These are phyloP conservation scores for Xylaria sp. DNA, from an alignment of 2,329 filamentous ascomycete species.

Conservation along the genomic window DNA sequence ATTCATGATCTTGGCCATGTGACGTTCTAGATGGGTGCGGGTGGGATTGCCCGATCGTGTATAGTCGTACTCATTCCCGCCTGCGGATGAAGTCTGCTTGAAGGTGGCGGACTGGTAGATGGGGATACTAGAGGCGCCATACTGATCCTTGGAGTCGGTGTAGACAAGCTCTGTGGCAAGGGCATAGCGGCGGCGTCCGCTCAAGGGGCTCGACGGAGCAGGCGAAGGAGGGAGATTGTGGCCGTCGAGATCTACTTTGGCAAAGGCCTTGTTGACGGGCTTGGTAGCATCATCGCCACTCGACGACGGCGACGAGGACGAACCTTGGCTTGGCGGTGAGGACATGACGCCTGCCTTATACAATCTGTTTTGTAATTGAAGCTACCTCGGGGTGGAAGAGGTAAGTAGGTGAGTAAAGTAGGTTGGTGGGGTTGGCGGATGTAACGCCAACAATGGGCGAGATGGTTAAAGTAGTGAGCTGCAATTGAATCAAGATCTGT, in stretches of 20 bases:
- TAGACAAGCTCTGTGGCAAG: slow-evolving; percentile 96
- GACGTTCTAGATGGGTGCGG: slow-evolving; percentile 92
- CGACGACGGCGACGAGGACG: slow-evolving; percentile 41
- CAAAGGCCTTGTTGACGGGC: slow-evolving; percentile 63
- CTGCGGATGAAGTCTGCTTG: slow-evolving; percentile 85
- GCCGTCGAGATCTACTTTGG: slow-evolving; percentile 80
- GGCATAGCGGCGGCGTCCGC: slow-evolving; percentile 84
- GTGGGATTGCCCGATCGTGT: slow-evolving; percentile 98
- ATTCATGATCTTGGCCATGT: slow-evolving; percentile 99
- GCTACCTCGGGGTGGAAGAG: not conserved
- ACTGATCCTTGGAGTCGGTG: slow-evolving; percentile 95
- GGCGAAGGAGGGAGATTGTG: slow-evolving; percentile 91
- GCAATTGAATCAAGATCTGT: slow-evolving; percentile 3
- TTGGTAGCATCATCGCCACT: slow-evolving; percentile 52
- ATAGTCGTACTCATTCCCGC: slow-evolving; percentile 95
- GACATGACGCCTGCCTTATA: slow-evolving; percentile 37
- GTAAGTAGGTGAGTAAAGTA: not conserved
- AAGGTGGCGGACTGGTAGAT: slow-evolving; percentile 99
- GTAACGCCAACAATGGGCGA: slow-evolving; percentile 11
- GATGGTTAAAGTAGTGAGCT: not conserved
- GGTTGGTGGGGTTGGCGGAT: not conserved
- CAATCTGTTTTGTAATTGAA: not conserved
- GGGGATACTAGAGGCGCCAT: slow-evolving; percentile 93
- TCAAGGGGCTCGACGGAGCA: slow-evolving; percentile 88
- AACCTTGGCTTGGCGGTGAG: slow-evolving; percentile 45